These are phyloP conservation scores for Gliomastix tumulicola DNA, from an alignment of 2,329 filamentous ascomycete species.

Conservation along the genomic window DNA sequence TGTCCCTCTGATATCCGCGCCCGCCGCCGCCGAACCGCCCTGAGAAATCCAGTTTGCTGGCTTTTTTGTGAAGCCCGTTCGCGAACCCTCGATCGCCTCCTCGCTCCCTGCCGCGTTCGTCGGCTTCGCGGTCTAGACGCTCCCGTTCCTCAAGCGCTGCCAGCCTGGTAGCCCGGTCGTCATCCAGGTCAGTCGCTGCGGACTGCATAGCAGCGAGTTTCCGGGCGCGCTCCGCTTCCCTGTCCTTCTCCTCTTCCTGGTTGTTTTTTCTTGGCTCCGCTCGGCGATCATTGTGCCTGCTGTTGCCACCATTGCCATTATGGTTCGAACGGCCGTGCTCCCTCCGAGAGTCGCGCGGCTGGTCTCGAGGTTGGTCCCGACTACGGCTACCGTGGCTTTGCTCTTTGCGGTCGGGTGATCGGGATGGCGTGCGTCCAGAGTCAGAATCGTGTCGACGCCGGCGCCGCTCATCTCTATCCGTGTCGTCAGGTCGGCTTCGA, in stretches of 20 bases:
- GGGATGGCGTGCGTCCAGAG: constrained; percentile 13
- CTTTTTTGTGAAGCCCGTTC: constrained; percentile 54
- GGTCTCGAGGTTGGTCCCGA: constrained; percentile 9
- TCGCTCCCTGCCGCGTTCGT: constrained; percentile 57
- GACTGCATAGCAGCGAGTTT: constrained; percentile 70
- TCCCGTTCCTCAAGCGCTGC: constrained; percentile 61
- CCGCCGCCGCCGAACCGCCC: constrained; percentile 41
- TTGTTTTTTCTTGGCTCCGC: constrained; percentile 6
- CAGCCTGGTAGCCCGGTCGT: constrained; percentile 62
- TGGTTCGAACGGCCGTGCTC: constrained; percentile 6
- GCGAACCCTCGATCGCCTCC: constrained; percentile 60
- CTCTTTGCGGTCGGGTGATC: constrained; percentile 2
- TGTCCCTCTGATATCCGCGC: constrained; percentile 37
- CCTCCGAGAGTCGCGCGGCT: constrained; percentile 3
- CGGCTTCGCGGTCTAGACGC: constrained; percentile 54
- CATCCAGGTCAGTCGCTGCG: constrained; percentile 62
- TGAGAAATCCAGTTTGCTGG: constrained; percentile 41
- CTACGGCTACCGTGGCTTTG: constrained; percentile 9
- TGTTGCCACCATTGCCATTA: constrained; percentile 10
- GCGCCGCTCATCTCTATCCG: constrained; percentile 4
- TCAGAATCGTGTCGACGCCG: constrained; percentile 16
- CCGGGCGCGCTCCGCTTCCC: constrained; percentile 52
- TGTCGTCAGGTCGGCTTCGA: constrained; percentile 11
- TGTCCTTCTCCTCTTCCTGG: constrained; percentile 16
- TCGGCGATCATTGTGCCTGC: constrained; percentile 12